Evolutionary conservation across 441 rosid species (phyloP).

Genomic region (Pelargonium australe): DNA sequence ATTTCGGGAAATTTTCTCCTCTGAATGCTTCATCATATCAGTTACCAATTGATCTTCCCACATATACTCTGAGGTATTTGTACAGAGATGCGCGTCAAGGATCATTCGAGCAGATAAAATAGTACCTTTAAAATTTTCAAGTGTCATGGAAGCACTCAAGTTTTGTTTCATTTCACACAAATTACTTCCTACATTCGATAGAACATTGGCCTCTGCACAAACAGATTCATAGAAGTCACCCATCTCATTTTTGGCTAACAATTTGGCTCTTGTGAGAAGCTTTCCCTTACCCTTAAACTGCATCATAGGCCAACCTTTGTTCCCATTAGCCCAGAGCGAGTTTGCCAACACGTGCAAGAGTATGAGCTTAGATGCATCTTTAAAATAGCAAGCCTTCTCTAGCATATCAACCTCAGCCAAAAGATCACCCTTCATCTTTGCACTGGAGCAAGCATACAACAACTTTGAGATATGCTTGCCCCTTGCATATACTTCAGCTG

Average conservation of each 20-base stretch:
- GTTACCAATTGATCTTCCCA: constrained; percentile 30
- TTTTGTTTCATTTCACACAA: constrained; percentile 23
- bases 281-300: constrained; percentile 29
- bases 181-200: constrained; percentile 19
- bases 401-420: constrained; percentile 31
- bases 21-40: constrained; percentile 23
- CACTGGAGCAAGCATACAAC: constrained; percentile 31
- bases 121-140: constrained; percentile 31
- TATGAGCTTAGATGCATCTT: constrained; percentile 31
- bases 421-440: constrained; percentile 30
- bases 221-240: constrained; percentile 23
- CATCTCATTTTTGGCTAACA: constrained; percentile 25
- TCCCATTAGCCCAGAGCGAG: constrained; percentile 42
- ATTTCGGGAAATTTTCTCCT: constrained; percentile 14
- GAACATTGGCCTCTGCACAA: constrained; percentile 28
- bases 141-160: constrained; percentile 26
- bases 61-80: constrained; percentile 19
- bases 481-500: constrained; percentile 43
- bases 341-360: constrained; percentile 32
- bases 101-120: constrained; percentile 32
- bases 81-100: constrained; percentile 34
- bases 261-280: constrained; percentile 33
- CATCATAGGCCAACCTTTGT: constrained; percentile 50
- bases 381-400: constrained; percentile 27
- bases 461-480: constrained; percentile 28